Percentiles rank a stretch among this genome's conserved stretches.
Conservation (phyloP, 257 asterid genomes). For the Jasminum sambac region DNA sequence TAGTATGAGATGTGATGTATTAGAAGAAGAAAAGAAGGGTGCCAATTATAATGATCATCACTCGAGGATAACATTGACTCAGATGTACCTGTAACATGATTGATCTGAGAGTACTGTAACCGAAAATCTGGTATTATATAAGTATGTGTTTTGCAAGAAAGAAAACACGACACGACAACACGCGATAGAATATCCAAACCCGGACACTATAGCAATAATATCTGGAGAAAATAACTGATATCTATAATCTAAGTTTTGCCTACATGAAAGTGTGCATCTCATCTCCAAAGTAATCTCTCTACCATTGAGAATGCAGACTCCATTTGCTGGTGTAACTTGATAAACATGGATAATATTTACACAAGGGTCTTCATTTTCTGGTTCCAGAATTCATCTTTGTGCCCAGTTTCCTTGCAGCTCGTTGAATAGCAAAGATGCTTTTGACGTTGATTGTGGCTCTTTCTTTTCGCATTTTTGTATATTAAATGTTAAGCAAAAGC, state of each 20-base stretch:
- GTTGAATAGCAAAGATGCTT: slow-evolving; percentile 60
- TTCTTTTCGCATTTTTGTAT: slow-evolving; percentile 50
- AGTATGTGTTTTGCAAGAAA: not conserved
- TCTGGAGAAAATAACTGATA: not conserved
- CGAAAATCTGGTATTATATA: not conserved
- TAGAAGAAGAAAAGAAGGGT: too few species aligned
- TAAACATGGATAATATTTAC: not conserved
- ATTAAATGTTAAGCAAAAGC: slow-evolving; percentile 4
- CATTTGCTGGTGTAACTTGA: not conserved
- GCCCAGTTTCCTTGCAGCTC: slow-evolving; percentile 68
- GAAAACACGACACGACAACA: not conserved
- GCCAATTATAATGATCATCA: too few species aligned
- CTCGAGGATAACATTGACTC: too few species aligned
- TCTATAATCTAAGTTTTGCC: not conserved
- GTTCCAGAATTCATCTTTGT: slow-evolving; percentile 36
- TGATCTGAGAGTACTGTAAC: not conserved
- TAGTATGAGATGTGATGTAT: too few species aligned
- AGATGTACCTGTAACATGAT: too few species aligned
- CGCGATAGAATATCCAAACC: not conserved
- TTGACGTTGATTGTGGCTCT: slow-evolving; percentile 51
- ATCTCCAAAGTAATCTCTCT: not conserved
- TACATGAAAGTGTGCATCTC: not conserved
- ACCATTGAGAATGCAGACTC: not conserved
- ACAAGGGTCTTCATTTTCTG: slow-evolving; percentile 34
- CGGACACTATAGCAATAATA: not conserved